Base-by-base conservation (phyloP, 345 rosid species). In the Arabidopsis arenosa region DNA sequence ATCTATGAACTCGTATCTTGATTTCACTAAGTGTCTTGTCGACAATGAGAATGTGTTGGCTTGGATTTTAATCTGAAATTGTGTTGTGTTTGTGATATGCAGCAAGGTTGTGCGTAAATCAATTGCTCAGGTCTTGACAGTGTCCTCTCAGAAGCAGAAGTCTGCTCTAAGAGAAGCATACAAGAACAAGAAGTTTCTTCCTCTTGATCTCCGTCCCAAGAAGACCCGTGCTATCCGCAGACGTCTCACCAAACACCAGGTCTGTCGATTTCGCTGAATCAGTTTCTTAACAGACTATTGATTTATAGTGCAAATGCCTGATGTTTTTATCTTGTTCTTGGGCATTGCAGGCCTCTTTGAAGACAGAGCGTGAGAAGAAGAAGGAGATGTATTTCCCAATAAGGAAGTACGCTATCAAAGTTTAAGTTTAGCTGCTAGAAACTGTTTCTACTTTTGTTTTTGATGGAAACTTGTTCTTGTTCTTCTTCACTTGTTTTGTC, bases 181-280 rank as follows among this genome's bases (percentile, higher is more conserved):
- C 80, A 87, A 88, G 90, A 89, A 91, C 32, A 93, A 91, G 84
- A 93, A 88, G 79, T 82, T 81, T n/a, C 73, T 91, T 80, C 98
- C 98, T 2, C 98, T 93, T n/a, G 98, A 93, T 80, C 85, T 93
- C 26, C 98, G 98, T 67, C 98, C 97, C 77, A 93, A 93, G 93
- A 93, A 93, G 80, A 93, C 98, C 67, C 79, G 98, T 40, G 97
- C 98, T 26, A 93, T 93, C 63, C 88, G 98, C 18, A 86, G 98
- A 61, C 84, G 87, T 65, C 97, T 93, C 44, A 89, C 98, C 71
- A 93, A 91, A 79, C 90, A 89, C 64, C 98, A 93, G 97, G 98
- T 93, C 7, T 53, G 36, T 33, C 15, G 0, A 0, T 51, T 11
- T 3, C 32, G 2, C 12, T 14, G 1, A 7, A 2, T 13, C 36